Evolutionary conservation across 768 basidiomycete genomes (phyloP).

Genomic region (Lepiota brunneoincarnata): DNA sequence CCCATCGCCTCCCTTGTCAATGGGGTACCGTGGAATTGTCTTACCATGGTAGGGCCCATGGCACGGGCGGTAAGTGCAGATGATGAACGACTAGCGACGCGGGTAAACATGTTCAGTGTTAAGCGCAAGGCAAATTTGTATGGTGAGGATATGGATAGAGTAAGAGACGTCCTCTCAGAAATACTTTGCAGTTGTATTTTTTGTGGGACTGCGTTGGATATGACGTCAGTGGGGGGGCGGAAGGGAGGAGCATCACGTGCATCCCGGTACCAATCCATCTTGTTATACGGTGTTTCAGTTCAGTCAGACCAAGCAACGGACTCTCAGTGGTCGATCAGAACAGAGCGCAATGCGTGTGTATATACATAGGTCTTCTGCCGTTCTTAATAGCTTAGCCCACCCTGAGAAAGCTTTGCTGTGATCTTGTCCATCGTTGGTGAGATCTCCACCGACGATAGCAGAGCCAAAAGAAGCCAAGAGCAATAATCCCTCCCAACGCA

Average conservation of each 20-base stretch:
- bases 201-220: neutral
- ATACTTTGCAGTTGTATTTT: neutral
- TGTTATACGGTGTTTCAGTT: too few relatives aligned
- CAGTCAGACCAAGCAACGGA: too few relatives aligned
- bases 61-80: neutral
- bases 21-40: constrained; percentile 34
- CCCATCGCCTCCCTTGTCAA: constrained; percentile 34
- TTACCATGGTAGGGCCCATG: constrained; percentile 12
- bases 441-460: too few relatives aligned
- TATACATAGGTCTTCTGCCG: too few relatives aligned
- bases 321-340: neutral
- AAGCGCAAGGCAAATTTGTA: neutral
- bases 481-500: neutral
- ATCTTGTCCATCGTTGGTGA: too few relatives aligned
- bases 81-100: neutral
- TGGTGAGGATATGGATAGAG: neutral
- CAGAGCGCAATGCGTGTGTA: neutral
- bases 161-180: neutral
- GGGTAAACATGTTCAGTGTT: constrained; percentile 7
- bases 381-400: too few relatives aligned
- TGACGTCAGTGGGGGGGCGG: constrained; percentile 10
- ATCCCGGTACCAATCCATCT: neutral
- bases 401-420: too few relatives aligned
- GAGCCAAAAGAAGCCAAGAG: neutral
- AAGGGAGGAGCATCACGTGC: neutral